Evolutionary conservation across 164 flowering plant genomes (phyloP).

Genomic region (Pachysandra terminalis): DNA sequence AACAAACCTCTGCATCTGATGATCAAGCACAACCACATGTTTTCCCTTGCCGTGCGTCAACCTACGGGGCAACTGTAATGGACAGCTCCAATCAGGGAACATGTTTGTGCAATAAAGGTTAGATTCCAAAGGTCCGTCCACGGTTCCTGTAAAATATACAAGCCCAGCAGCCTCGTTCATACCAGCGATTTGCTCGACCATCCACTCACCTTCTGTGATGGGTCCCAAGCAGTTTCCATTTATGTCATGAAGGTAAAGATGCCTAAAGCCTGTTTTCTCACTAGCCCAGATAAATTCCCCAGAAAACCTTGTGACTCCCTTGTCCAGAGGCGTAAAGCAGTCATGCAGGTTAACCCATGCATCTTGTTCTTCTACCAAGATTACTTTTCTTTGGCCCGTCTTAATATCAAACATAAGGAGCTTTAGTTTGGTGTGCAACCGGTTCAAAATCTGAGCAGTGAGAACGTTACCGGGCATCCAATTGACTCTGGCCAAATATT

Average conservation of each 20-base stretch:
- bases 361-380: conserved; percentile 62
- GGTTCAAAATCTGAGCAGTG: conserved; percentile 69
- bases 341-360: conserved; percentile 89
- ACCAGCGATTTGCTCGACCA: conserved; percentile 90
- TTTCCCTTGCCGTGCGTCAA: conserved; percentile 74
- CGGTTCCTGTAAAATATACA: conserved; percentile 77
- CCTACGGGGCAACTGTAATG: conserved; percentile 47
- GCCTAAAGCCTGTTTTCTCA: conserved; percentile 83
- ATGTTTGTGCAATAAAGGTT: conserved; percentile 63
- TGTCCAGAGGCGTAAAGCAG: conserved; percentile 84
- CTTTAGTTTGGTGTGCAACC: conserved; percentile 65
- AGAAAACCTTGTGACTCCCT: conserved; percentile 35
- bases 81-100: conserved; percentile 36
- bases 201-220: conserved; percentile 91
- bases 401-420: conserved; percentile 69
- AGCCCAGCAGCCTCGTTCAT: conserved; percentile 77
- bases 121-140: conserved; percentile 70
- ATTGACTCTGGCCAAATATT: conserved; percentile 80
- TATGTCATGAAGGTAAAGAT: conserved; percentile 73
- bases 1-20: conserved; percentile 72
- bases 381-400: conserved; percentile 59
- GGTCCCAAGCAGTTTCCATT: conserved; percentile 72
- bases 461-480: conserved; percentile 90
- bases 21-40: conserved; percentile 82
- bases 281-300: conserved; percentile 97